Evolutionary conservation across 1,139 yeast species (phyloP), one percentile per base, ranked within the genome.

Genomic region (Suhomyces atakaporum): DNA sequence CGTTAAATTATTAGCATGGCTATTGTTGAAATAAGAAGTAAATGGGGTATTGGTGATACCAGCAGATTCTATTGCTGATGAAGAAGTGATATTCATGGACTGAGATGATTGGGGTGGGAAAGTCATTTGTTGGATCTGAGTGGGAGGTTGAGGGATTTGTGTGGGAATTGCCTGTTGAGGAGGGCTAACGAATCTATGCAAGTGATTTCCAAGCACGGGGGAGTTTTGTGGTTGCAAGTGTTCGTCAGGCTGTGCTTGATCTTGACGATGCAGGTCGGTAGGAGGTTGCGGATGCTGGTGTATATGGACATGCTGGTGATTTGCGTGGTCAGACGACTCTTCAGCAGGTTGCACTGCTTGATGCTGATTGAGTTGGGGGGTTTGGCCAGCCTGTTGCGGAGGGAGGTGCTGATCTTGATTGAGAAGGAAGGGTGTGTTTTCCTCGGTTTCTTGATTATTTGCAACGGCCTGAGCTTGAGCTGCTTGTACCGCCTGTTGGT

Each of bases 1-100:
- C 25, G 66, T 63, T 27, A 67, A 55, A 42, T 51, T 60, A 38
- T 55, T 48, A 6, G 62, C 49, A 35, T 51, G 55, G 25, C 40
- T 42, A 25, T 46, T 53, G 38, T 51, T 49, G 51, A 55, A 58
- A 37, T 53, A 53, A 7, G 56, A 33, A 13, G 45, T 43, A 33
- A 34, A 47, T 10, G 37, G 41, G 21, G 31, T 22, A 27, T 36
- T 32, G 38, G 40, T 42, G 13, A 48, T 39, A 10, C 47, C 34
- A 19, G 46, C 45, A 12, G 47, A 45, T 16, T 49, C 52, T 7
- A 49, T 50, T 15, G 51, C 45, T 6, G 58, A 50, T 7, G 38
- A 7, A 16, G 36, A 16, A 20, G 19, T n/a, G 18, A n/a, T 27
- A 23, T 27, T 15, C 7, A 23, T 3, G 12, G 30, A 19, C 16